Evolutionary conservation across 352 stramenopile genomes (phyloP).

Genomic region (Globisporangium nunn): DNA sequence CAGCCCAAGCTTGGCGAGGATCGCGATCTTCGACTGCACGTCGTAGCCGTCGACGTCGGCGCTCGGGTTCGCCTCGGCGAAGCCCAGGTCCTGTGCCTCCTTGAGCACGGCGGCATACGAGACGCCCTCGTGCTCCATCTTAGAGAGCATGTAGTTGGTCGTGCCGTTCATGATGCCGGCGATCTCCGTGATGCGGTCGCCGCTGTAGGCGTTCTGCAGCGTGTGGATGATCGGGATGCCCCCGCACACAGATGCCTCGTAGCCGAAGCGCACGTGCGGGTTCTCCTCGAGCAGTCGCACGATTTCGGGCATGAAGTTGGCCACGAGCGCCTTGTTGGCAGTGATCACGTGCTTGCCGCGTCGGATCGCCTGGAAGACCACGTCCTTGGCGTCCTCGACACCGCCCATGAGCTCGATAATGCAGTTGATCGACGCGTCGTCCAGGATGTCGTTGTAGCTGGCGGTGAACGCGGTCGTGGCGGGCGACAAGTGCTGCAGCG

Average conservation of each 20-base stretch:
- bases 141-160: conserved; percentile 98
- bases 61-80: conserved; percentile 92
- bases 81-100: conserved; percentile 91
- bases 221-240: conserved; percentile 96
- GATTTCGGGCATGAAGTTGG: conserved; percentile 91
- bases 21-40: conserved; percentile 94
- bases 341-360: conserved; percentile 94
- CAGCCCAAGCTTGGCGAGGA: conserved; percentile 93
- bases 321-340: conserved; percentile 95
- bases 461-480: conserved; percentile 49
- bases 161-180: conserved; percentile 97
- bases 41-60: conserved; percentile 95
- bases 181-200: conserved; percentile 91
- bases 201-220: conserved; percentile 89
- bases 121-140: conserved; percentile 92
- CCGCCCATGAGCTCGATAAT: conserved; percentile 96
- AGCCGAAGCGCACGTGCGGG: conserved; percentile 86
- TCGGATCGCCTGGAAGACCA: conserved; percentile 88
- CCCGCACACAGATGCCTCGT: conserved; percentile 94
- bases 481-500: conserved; percentile 49
- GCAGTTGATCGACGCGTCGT: conserved; percentile 92
- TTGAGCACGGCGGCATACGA: conserved; percentile 91
- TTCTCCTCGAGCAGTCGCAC: conserved; percentile 72
- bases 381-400: conserved; percentile 90
- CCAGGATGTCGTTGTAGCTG: conserved; percentile 81